phyloP scores from a whole-genome alignment of 1,139 yeast genomes.

The Pichia sp. region DNA sequence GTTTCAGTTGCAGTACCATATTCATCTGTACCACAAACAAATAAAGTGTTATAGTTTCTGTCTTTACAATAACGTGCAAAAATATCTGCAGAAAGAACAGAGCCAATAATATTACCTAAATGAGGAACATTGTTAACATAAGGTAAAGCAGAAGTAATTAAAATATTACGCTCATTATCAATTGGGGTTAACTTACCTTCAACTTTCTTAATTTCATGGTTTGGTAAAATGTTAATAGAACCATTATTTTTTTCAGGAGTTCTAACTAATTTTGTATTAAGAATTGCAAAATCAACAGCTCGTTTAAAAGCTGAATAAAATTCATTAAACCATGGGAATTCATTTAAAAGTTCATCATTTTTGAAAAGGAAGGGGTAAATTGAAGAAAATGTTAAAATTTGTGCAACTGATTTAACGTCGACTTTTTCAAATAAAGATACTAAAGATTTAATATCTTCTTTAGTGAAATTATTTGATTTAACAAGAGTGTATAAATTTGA shows the following conservation, averaged over 20 bases:
- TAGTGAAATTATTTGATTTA: slow-evolving; percentile 20
- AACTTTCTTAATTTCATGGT: slow-evolving; percentile 38
- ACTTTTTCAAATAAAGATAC: slow-evolving; percentile 14
- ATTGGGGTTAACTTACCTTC: slow-evolving; percentile 21
- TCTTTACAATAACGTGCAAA: slow-evolving; percentile 86
- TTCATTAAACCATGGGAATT: slow-evolving; percentile 38
- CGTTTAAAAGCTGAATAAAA: slow-evolving; percentile 38
- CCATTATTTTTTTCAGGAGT: slow-evolving; percentile 48
- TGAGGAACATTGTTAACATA: slow-evolving; percentile 98
- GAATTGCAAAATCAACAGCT: slow-evolving; percentile 37
- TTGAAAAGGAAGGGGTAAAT: slow-evolving; percentile 35
- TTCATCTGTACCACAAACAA: slow-evolving; percentile 95
- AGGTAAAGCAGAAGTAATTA: slow-evolving; percentile 94
- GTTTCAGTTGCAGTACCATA: slow-evolving; percentile 99
- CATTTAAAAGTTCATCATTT: slow-evolving; percentile 5
- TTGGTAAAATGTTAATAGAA: slow-evolving; percentile 37
- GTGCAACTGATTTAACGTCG: slow-evolving; percentile 32
- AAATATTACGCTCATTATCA: slow-evolving; percentile 57
- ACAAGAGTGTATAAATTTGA: slow-evolving; percentile 23
- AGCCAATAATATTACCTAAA: slow-evolving; percentile 92
- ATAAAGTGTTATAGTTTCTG: slow-evolving; percentile 81
- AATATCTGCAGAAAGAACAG: slow-evolving; percentile 91
- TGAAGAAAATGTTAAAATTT: slow-evolving; percentile 43
- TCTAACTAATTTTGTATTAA: slow-evolving; percentile 41
- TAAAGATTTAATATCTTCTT: slow-evolving; percentile 6